Evolutionary conservation across 106 monocot genomes (phyloP).

Genomic region (Posidonia australis): DNA sequence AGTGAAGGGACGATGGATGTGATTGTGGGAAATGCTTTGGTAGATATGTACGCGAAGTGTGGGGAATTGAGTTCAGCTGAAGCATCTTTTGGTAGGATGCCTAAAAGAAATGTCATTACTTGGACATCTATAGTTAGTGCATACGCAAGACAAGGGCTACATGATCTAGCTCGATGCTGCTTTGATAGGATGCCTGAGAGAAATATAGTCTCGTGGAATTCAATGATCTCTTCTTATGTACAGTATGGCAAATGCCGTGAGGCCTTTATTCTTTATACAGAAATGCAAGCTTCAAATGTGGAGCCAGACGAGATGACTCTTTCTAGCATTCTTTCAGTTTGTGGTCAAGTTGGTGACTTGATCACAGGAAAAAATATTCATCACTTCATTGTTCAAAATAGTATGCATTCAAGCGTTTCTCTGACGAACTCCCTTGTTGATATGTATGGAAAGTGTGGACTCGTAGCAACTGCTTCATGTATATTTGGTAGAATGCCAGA

Average conservation of each 20-base stretch:
- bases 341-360: constrained; percentile 44
- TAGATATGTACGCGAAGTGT: constrained; percentile 79
- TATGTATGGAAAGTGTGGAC: constrained; percentile 70
- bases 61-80: constrained; percentile 26
- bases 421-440: constrained; percentile 38
- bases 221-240: constrained; percentile 53
- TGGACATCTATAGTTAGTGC: constrained; percentile 56
- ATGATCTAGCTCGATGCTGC: constrained; percentile 31
- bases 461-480: constrained; percentile 19
- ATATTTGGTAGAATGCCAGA: constrained; percentile 30
- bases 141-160: constrained; percentile 32
- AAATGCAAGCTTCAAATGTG: constrained; percentile 29
- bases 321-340: constrained; percentile 35
- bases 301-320: constrained; percentile 45
- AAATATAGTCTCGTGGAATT: constrained; percentile 55
- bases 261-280: constrained; percentile 32
- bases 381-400: constrained; percentile 14
- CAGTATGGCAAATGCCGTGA: constrained; percentile 17
- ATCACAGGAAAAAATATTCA: constrained; percentile 35
- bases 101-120: constrained; percentile 30
- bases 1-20: constrained; percentile 28
- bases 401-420: constrained; percentile 15
- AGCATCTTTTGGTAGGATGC: constrained; percentile 41
- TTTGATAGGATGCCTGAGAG: constrained; percentile 46
- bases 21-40: constrained; percentile 45